Percentiles rank a stretch among this genome's conserved stretches.
These are phyloP conservation scores for Vanrija sp. DNA, from an alignment of 1,284 basidiomycete species.

Conservation along the genomic window DNA sequence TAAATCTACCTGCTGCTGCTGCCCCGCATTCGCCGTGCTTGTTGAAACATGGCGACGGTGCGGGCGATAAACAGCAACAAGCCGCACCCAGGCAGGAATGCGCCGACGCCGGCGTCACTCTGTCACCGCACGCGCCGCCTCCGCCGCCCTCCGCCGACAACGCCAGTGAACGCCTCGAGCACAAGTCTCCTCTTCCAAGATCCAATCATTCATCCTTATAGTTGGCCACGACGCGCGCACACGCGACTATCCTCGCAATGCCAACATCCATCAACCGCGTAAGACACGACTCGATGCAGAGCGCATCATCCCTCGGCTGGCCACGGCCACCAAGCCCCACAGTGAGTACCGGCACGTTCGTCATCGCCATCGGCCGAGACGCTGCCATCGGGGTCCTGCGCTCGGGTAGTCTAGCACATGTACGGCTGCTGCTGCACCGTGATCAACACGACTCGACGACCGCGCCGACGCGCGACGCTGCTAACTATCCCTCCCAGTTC, in stretches of 20 bases:
- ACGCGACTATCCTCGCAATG: too few species aligned
- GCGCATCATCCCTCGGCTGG: conserved; percentile 9
- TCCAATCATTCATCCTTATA: neutral
- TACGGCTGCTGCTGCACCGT: neutral
- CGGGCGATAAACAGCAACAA: too few species aligned
- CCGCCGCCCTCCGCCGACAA: too few species aligned
- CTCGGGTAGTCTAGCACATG: neutral
- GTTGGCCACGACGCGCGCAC: too few species aligned
- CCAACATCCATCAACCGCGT: neutral
- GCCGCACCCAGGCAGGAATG: too few species aligned
- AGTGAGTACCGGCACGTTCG: conserved; percentile 3
- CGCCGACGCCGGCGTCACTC: too few species aligned
- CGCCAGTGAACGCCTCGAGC: too few species aligned
- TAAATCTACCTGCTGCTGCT: too few species aligned
- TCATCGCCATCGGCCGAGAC: neutral
- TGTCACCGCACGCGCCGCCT: too few species aligned
- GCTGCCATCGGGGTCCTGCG: neutral
- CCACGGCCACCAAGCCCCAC: conserved; percentile 16
- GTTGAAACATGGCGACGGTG: too few species aligned
- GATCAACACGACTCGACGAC: neutral
- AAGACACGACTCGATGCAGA: conserved; percentile 18
- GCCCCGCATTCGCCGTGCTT: too few species aligned
- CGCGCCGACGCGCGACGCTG: neutral
- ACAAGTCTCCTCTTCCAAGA: neutral
- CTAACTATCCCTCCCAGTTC: conserved; percentile 24